Evolutionary conservation across 345 rosid species (phyloP), one percentile per base, ranked within the genome.

Genomic region (Gossypioides kirkii): DNA sequence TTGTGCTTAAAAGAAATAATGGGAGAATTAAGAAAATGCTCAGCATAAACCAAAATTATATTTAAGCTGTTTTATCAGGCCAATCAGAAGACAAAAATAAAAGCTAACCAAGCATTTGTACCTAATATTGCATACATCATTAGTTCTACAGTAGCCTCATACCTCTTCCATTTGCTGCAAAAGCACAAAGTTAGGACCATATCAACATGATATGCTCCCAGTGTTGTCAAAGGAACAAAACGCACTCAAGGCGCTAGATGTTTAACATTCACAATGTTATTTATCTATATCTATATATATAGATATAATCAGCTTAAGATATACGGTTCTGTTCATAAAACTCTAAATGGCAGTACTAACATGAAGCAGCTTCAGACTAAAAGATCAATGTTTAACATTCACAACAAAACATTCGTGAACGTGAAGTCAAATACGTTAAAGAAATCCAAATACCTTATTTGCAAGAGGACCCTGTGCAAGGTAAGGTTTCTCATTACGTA

Each of bases 391-490:
- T 14, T 49, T 36, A n/a, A 56, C 7, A 18, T 18, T 74, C 8
- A 66, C 4, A 2, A 68, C 41, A 42, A 18, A 69, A 52, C 42
- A 65, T 22, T 18, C 66, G 36, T 61, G 23, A 36, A 8, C 42
- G 45, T 38, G 50, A 18, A 58, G 49, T 14, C 38, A 10, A 63
- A 41, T 23, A 61, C 25, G 7, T 13, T 47, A 73, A 38, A 42
- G 52, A 47, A 36, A 67, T 55, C 28, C 61, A 47, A 42, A 64
- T 25, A 93, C 99, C 97, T 95, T 93, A 81, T 56, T 96, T 50
- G 99, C 63, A 71, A 96, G 83, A 69, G 99, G 99, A 59, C 99
- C 96, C 74, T 85, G 89, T 0, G 99, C 99, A 86, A 96, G 98
- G 80, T 84, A 81, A 74, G 99, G 98, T 77, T 91, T 96, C 71